Conservation (phyloP, 1,284 basidiomycete species). For the Boletus holoroseus region DNA sequence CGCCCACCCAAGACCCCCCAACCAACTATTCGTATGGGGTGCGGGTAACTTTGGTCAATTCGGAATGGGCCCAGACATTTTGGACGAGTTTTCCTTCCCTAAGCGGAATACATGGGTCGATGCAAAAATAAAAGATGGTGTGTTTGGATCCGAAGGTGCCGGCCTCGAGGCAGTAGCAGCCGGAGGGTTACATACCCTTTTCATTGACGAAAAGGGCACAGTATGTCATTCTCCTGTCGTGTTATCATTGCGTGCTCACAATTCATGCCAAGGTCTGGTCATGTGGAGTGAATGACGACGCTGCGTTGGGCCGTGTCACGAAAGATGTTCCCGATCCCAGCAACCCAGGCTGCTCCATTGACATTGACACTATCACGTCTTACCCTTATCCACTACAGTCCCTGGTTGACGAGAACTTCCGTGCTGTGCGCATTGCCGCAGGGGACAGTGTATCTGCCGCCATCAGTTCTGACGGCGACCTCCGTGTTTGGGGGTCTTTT, state of each 20-base stretch:
- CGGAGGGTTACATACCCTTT: constrained; percentile 82
- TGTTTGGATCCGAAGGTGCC: constrained; percentile 61
- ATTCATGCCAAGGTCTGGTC: constrained; percentile 61
- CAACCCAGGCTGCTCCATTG: constrained; percentile 53
- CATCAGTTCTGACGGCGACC: constrained; percentile 69
- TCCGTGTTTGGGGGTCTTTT: constrained; percentile 91
- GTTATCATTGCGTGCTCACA: constrained; percentile 5
- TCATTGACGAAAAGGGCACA: constrained; percentile 78
- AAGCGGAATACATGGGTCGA: constrained; percentile 64
- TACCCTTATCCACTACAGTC: constrained; percentile 70
- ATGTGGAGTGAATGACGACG: constrained; percentile 91
- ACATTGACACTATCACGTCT: constrained; percentile 75
- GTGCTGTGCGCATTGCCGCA: constrained; percentile 76
- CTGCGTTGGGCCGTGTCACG: constrained; percentile 82
- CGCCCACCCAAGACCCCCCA: constrained; percentile 48
- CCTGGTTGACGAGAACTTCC: constrained; percentile 70
- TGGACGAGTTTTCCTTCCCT: constrained; percentile 68
- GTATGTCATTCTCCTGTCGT: constrained; percentile 44
- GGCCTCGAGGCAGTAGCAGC: constrained; percentile 74
- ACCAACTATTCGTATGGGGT: constrained; percentile 79
- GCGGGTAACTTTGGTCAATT: constrained; percentile 87
- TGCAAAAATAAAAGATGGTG: constrained; percentile 55
- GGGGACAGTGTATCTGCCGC: constrained; percentile 85
- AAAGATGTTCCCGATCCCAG: constrained; percentile 64
- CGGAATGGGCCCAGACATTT: constrained; percentile 68